Evolutionary conservation across 2,329 filamentous ascomycete species (phyloP), one percentile per base, ranked within the genome.

Genomic region (Scytalidium lignicola): DNA sequence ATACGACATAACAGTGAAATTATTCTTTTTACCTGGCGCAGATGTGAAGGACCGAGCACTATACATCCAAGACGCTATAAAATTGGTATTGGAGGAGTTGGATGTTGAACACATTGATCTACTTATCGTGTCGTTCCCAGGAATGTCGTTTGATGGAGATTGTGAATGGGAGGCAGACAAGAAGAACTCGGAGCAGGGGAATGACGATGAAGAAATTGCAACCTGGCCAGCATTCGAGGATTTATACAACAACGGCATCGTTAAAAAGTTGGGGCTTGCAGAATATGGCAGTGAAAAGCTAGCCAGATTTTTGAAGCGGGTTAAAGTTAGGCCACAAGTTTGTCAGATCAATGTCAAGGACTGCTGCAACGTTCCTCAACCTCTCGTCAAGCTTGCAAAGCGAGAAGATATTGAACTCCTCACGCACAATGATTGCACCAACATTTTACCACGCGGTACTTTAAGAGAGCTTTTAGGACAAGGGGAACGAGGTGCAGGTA

Each of bases 271-370:
- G 9, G 93, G 93, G 1, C 79, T 97, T 21, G 83, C 93, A 44
- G 93, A 99, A 68, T 97, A 96, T 65, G 91, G 92, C 48, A 88
- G 83, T 58, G 83, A 90, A 59, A 86, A 93, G 61, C 74, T 99
- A 32, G 71, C 78, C n/a, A 81, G 80, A 13, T 91, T 99, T 61
- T 73, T 97, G 21, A 75, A 81, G 40, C 75, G 81, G 53, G 86
- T 88, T 19, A 75, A 74, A 39, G 74, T 95, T 52, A 80, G 80
- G 57, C 93, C 93, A 1, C 79, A 81, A 18, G 92, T 97, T 39
- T 84, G 97, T 68, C 93, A 99, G 75, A 95, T 99, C 75, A 97
- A 97, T 65, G 81, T 96, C 45, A 85, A 88, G 60, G 89, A 97
- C 69, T 97, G 92, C 74, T 99, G 93, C 70, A 92, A 90, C 43